These are phyloP conservation scores for Tetramitus jugosus DNA, from an alignment of 208 protist genomes.

Conservation along the genomic window DNA sequence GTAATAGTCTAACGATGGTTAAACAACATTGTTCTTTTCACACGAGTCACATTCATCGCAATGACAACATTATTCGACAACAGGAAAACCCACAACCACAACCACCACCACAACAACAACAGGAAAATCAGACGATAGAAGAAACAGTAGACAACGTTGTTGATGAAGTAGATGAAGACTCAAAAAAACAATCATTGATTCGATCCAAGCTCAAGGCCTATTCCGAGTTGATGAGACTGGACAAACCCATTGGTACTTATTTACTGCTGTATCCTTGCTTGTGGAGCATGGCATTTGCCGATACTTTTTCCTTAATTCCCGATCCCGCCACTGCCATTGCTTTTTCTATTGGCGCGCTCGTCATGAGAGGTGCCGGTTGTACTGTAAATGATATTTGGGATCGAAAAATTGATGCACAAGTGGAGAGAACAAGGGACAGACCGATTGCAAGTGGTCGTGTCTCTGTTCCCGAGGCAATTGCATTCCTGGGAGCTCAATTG, in stretches of 20 bases:
- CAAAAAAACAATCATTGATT: no score
- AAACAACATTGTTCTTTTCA: no score
- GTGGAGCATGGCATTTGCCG: slow-evolving; percentile 27
- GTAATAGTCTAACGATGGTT: no score
- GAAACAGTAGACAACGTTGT: no score
- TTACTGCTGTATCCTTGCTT: slow-evolving; percentile 52
- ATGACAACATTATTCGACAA: no score
- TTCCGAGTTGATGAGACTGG: slow-evolving; percentile 33
- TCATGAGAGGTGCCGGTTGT: slow-evolving; percentile 71
- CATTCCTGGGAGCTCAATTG: slow-evolving; percentile 48
- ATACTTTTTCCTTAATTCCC: slow-evolving; percentile 4
- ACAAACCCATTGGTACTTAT: slow-evolving; percentile 57
- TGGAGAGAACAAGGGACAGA: slow-evolving; percentile 52
- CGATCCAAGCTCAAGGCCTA: slow-evolving; percentile 35
- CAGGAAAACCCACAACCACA: no score
- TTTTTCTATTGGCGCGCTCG: slow-evolving; percentile 43
- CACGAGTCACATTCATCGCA: no score
- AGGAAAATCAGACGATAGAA: no score
- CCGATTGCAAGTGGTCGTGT: slow-evolving; percentile 53
- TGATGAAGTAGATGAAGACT: no score
- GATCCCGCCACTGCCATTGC: not conserved
- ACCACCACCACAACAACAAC: no score
- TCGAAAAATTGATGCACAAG: slow-evolving; percentile 54
- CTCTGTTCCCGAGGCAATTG: slow-evolving; percentile 28
- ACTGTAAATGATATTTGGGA: slow-evolving; percentile 74